These are phyloP conservation scores for Byssochlamys sp. DNA, from an alignment of 2,329 filamentous ascomycete species.

Conservation along the genomic window DNA sequence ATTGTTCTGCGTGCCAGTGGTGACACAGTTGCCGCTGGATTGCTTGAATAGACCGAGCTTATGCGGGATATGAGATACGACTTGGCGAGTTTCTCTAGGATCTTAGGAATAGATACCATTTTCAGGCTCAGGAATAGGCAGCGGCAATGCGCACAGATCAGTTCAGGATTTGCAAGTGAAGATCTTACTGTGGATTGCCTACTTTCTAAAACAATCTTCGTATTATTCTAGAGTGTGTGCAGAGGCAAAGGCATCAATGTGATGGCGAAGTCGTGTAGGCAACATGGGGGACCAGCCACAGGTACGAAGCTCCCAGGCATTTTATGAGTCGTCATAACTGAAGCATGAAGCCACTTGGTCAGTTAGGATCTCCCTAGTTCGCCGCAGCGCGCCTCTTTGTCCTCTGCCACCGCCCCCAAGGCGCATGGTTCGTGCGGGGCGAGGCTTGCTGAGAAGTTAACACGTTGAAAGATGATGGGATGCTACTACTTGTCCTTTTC, in stretches of 20 bases:
- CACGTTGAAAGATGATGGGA: background rate
- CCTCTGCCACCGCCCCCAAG: background rate
- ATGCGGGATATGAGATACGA: background rate
- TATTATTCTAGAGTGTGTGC: background rate
- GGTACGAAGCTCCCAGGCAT: background rate
- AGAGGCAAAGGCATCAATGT: background rate
- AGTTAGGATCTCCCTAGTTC: background rate
- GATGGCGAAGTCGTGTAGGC: background rate
- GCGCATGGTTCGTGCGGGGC: background rate
- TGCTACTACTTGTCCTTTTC: background rate
- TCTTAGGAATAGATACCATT: background rate
- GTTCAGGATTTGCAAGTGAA: background rate
- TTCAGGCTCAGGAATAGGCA: background rate
- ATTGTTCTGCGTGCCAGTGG: conserved; percentile 74
- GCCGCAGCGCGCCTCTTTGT: no score
- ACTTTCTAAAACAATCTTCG: no score
- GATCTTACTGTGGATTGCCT: no score
- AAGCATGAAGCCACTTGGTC: background rate
- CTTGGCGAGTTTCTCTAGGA: background rate
- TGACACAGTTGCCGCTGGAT: conserved; percentile 75
- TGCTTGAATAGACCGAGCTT: conserved; percentile 55
- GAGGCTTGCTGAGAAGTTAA: background rate
- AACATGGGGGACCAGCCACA: background rate
- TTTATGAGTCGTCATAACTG: background rate
- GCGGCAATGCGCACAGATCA: background rate